Base-by-base conservation (phyloP, 2,329 filamentous ascomycete species). In the Alternaria metachromatica region DNA sequence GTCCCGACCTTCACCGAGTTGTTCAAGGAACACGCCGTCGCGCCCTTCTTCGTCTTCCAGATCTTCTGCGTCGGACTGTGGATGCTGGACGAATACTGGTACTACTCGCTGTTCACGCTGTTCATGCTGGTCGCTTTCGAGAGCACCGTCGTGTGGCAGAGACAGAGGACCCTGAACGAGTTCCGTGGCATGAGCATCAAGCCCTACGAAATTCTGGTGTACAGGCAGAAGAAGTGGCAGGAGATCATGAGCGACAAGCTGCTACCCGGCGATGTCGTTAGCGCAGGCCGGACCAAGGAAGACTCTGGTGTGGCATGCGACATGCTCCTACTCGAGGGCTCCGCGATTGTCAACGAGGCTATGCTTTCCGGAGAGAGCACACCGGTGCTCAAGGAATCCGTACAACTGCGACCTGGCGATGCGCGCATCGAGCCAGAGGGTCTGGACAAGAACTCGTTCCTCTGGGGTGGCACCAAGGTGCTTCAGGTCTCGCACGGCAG, bases 31-130 rank as follows among this genome's bases (percentile, higher is more conserved):
- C 96, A 99, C 80, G 95, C 96, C 23, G 96, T 99, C 21, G 96
- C 96, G 21, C 96, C 96, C 6, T 99, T 99, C 86, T 99, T 99
- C 82, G 94, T 99, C 67, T 99, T 99, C 84, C 96, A 99, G 85
- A 87, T 99, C 65, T 99, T 99, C 85, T 99, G 96, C 74, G 96
- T 99, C 62, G 96, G 96, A 15, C 84, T 99, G 65, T 99, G 96
- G 96, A 93, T 98, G 90, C 84, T 99, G 78, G 96, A 99, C 78
- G 96, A 99, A 82, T 99, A 98, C 83, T 99, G 96, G 96, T 99
- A 99, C 85, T 99, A 99, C 84, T 98, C 96, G 65, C 88, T 99
- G 20, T 99, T 99, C 82, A 99, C 96, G 1, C 89, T 99, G 21
- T 94, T 98, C 84, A 99, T 99, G 96, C 88, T 99, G 60, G 93